Conservation (phyloP, 495 filamentous ascomycete genomes). For the Aspergillus taichungensis region DNA sequence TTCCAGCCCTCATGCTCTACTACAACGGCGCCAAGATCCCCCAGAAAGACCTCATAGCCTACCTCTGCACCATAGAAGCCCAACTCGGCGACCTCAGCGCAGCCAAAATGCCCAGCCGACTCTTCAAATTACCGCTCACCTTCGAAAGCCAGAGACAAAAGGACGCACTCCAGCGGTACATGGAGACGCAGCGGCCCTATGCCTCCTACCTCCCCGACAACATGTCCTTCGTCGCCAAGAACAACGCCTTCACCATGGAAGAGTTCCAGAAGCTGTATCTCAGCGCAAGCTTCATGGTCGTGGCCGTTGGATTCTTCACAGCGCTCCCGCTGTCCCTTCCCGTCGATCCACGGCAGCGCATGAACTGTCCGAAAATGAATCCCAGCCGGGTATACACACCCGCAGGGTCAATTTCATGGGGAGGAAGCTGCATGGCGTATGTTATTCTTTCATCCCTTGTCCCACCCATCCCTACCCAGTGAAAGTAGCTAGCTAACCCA, state of each 20-base stretch:
- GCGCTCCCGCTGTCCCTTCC: conserved; percentile 47
- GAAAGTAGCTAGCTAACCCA: background rate
- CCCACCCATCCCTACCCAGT: background rate
- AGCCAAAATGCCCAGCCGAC: conserved; percentile 41
- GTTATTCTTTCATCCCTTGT: background rate
- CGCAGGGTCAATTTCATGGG: conserved; percentile 45
- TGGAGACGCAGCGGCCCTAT: conserved; percentile 47
- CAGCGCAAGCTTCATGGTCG: conserved; percentile 39
- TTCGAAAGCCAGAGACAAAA: conserved; percentile 43
- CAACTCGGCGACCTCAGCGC: conserved; percentile 26
- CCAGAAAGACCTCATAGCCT: conserved; percentile 21
- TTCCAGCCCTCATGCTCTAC: conserved; percentile 34
- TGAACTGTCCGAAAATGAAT: conserved; percentile 51
- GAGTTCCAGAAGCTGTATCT: conserved; percentile 40
- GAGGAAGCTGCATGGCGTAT: conserved; percentile 42
- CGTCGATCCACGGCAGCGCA: conserved; percentile 43
- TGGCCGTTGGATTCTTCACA: conserved; percentile 50
- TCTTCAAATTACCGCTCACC: conserved; percentile 45
- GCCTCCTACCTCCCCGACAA: conserved; percentile 52
- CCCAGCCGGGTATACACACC: conserved; percentile 50
- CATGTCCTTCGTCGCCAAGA: conserved; percentile 46
- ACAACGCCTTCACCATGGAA: conserved; percentile 44
- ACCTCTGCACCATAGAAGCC: conserved; percentile 20
- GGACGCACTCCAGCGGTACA: conserved; percentile 45
- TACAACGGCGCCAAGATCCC: conserved; percentile 37